phyloP scores from a whole-genome alignment of 148 eudicot genomes.

The Rhododendron griersonianum region DNA sequence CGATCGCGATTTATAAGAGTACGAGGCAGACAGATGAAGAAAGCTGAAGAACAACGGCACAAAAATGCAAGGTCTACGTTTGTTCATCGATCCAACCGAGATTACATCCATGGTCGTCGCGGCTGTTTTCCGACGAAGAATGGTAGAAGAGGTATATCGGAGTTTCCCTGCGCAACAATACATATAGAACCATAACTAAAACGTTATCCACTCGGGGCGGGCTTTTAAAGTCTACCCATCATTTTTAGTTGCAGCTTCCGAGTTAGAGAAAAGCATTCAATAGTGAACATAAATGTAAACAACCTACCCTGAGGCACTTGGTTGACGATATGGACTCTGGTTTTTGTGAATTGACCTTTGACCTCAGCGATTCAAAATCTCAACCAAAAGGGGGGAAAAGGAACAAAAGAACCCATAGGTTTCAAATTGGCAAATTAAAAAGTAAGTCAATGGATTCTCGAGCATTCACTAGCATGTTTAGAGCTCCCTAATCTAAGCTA shows the following conservation, averaged over 20 bases:
- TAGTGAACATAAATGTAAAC: not conserved
- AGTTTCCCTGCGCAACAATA: not conserved
- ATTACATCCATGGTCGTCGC: not conserved
- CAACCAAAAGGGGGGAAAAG: not conserved
- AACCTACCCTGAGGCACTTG: not conserved
- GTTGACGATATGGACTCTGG: not conserved
- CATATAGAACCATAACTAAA: not conserved
- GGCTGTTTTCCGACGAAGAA: too few species aligned
- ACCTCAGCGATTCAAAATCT: not conserved
- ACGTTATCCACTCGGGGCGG: not conserved
- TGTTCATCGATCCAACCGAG: not conserved
- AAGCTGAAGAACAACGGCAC: not conserved
- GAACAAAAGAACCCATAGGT: not conserved
- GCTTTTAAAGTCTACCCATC: not conserved
- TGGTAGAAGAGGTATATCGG: not conserved
- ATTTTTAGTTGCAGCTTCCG: not conserved
- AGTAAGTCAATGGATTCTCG: not conserved
- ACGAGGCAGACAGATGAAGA: not conserved
- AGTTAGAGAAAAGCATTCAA: not conserved
- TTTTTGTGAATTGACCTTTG: not conserved
- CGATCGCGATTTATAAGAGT: not conserved
- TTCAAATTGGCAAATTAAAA: not conserved
- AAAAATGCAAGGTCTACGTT: not conserved
- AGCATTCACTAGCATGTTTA: not conserved
- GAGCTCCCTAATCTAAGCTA: not conserved